Conservation (phyloP, 345 rosid genomes). For the Syzygium aromaticum region DNA sequence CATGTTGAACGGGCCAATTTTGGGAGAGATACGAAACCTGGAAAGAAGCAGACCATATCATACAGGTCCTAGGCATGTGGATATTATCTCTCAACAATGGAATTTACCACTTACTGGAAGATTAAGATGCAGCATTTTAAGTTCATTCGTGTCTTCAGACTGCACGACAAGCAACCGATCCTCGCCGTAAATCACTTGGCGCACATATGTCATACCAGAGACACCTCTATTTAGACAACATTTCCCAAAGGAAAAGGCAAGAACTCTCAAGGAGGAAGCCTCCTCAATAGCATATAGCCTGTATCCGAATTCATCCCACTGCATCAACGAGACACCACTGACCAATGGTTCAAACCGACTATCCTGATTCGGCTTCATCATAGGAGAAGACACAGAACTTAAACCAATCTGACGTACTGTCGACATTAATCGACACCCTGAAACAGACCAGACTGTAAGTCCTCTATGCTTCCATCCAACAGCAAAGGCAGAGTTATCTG, state of each 20-base stretch:
- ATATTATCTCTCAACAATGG: not conserved
- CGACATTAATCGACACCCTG: conserved; percentile 98
- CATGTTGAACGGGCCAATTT: conserved; percentile 99
- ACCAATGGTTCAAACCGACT: conserved; percentile 77
- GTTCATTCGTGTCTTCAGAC: conserved; percentile 90
- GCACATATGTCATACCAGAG: conserved; percentile 84
- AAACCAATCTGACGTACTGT: conserved; percentile 91
- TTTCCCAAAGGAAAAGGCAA: conserved; percentile 91
- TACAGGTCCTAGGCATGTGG: conserved; percentile 6
- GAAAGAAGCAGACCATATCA: conserved; percentile 22
- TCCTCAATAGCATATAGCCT: conserved; percentile 86
- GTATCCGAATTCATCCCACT: conserved; percentile 97
- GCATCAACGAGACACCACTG: conserved; percentile 78
- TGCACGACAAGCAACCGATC: conserved; percentile 95
- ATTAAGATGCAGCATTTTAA: conserved; percentile 78
- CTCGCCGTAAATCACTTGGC: conserved; percentile 93
- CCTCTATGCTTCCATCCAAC: conserved; percentile 99
- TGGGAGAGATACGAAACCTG: conserved; percentile 89
- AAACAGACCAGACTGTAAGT: conserved; percentile 93
- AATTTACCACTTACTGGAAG: conserved; percentile 65
- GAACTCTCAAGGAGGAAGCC: conserved; percentile 71
- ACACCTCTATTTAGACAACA: conserved; percentile 95
- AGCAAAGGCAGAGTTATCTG: conserved; percentile 96
- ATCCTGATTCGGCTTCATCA: conserved; percentile 63
- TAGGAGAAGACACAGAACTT: conserved; percentile 77